Evolutionary conservation across 75 land plant genomes (phyloP).

Genomic region (Sequoiadendron giganteum): DNA sequence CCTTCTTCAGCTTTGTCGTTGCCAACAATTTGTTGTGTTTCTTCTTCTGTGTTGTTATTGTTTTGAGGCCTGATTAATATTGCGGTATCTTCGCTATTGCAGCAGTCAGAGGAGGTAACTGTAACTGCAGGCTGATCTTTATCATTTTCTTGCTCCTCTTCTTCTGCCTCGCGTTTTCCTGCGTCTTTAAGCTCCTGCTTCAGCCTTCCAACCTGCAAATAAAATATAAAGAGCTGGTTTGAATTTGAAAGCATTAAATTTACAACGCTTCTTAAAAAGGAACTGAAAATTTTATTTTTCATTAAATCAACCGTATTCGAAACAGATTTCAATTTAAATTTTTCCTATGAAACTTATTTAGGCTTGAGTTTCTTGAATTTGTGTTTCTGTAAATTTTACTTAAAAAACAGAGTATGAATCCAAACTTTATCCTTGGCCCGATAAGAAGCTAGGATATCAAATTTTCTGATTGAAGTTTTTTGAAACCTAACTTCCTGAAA

Average conservation of each 20-base stretch:
- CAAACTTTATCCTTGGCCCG: not conserved
- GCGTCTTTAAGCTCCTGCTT: not conserved
- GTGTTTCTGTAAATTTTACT: not conserved
- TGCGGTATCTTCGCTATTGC: not conserved
- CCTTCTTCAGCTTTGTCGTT: not conserved
- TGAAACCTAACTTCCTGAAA: not conserved
- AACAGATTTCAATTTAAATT: not conserved
- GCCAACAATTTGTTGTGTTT: not conserved
- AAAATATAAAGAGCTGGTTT: not conserved
- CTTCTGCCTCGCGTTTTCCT: not conserved
- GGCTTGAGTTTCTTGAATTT: not conserved
- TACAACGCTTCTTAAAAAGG: not conserved
- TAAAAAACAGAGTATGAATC: not conserved
- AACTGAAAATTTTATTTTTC: not conserved
- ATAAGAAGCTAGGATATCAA: not conserved
- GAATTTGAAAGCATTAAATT: not conserved
- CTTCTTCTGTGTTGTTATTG: not conserved
- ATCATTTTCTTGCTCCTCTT: not conserved
- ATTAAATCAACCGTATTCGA: not conserved
- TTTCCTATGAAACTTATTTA: not conserved
- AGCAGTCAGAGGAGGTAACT: not conserved
- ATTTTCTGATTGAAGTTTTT: not conserved
- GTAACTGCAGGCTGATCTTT: not conserved
- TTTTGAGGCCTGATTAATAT: not conserved
- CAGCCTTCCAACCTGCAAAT: constrained; percentile 5